phyloP scores from a whole-genome alignment of 1,284 basidiomycete species.

The Rhodotorula sp. region DNA sequence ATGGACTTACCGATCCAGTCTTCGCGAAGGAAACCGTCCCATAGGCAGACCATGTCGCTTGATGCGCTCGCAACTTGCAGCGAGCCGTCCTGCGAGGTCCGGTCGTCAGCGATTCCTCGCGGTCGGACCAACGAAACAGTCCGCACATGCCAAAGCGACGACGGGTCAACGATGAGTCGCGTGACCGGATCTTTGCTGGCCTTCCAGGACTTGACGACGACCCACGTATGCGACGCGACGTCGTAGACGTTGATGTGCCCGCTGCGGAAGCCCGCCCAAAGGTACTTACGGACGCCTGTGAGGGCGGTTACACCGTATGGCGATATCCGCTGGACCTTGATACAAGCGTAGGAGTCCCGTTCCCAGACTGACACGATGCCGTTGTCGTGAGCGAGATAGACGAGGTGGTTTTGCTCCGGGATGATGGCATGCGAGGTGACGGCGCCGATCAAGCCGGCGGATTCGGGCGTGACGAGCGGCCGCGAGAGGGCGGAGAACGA shows the following conservation, averaged over 20 bases:
- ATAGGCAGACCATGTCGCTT: conserved; percentile 72
- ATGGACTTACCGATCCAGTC: conserved; percentile 76
- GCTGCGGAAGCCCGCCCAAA: conserved; percentile 74
- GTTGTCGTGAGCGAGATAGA: conserved; percentile 91
- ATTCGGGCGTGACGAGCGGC: conserved; percentile 42
- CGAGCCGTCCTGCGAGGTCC: conserved; percentile 48
- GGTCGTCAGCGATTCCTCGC: not conserved
- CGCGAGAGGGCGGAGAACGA: conserved; percentile 36
- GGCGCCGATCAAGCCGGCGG: conserved; percentile 58
- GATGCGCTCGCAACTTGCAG: conserved; percentile 75
- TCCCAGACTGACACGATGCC: conserved; percentile 81
- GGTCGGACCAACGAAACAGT: no score
- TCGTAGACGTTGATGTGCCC: conserved; percentile 84
- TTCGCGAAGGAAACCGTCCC: conserved; percentile 82
- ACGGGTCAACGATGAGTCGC: conserved; percentile 66
- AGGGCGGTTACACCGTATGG: conserved; percentile 74
- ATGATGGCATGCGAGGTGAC: conserved; percentile 78
- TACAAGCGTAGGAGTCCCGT: conserved; percentile 52
- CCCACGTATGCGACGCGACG: conserved; percentile 61
- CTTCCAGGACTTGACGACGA: conserved; percentile 82
- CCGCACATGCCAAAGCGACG: conserved; percentile 39
- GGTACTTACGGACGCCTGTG: conserved; percentile 71
- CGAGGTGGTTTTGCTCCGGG: conserved; percentile 63
- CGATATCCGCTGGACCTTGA: conserved; percentile 65
- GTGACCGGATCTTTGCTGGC: conserved; percentile 82